Evolutionary conservation across 2,329 filamentous ascomycete genomes (phyloP).

Genomic region (Claviceps humidiphila): DNA sequence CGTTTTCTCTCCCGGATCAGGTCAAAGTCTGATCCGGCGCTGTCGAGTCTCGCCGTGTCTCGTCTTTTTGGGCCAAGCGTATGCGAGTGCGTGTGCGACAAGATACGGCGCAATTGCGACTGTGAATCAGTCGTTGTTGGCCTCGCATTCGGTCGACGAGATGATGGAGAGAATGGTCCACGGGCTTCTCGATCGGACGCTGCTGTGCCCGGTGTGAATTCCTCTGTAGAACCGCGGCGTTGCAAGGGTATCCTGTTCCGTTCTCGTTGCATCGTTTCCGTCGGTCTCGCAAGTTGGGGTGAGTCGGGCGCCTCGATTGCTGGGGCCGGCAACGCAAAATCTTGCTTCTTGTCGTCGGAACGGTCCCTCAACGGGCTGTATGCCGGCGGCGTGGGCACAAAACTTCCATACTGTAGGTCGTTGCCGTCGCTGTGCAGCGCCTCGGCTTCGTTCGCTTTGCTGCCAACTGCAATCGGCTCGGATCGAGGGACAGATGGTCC

Average conservation of each 20-base stretch:
- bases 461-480: slow-evolving; percentile 1
- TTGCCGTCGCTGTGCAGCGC: slow-evolving; percentile 18
- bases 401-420: slow-evolving; percentile 39
- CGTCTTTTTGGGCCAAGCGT: background rate
- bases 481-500: background rate
- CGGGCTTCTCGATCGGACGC: background rate
- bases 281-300: slow-evolving; percentile 14
- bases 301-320: slow-evolving; percentile 28
- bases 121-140: slow-evolving; percentile 12
- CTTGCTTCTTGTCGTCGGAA: slow-evolving; percentile 12
- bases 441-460: slow-evolving; percentile 1
- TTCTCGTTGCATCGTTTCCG: slow-evolving; percentile 8
- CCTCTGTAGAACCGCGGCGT: slow-evolving; percentile 23
- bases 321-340: slow-evolving; percentile 41
- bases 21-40: slow-evolving; percentile 33
- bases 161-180: slow-evolving; percentile 7
- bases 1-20: slow-evolving; percentile 59
- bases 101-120: slow-evolving; percentile 21
- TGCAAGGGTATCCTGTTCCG: slow-evolving; percentile 16
- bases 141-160: slow-evolving; percentile 6
- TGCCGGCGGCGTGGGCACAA: slow-evolving; percentile 29
- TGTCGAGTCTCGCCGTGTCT: slow-evolving; percentile 23
- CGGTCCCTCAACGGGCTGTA: slow-evolving; percentile 11
- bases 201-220: slow-evolving; percentile 13
- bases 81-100: slow-evolving; percentile 16